phyloP scores from a whole-genome alignment of 441 rosid genomes.

The Arabidopsis hybrid region DNA sequence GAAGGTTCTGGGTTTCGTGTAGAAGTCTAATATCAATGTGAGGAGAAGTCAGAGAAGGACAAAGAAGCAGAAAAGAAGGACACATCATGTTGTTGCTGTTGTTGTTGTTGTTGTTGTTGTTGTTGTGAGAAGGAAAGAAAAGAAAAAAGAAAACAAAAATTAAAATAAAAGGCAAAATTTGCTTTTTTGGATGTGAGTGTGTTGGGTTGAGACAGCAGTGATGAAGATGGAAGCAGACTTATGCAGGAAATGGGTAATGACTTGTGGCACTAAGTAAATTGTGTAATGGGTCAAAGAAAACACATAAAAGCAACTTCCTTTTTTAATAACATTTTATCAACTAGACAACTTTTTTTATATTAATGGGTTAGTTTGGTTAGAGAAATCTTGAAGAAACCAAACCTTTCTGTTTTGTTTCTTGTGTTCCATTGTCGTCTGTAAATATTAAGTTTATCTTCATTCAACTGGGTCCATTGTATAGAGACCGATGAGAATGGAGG shows the following conservation, averaged over 20 bases:
- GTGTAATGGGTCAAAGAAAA: conserved; percentile 30
- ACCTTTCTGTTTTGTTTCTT: conserved; percentile 36
- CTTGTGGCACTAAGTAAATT: conserved; percentile 41
- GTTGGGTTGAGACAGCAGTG: conserved; percentile 47
- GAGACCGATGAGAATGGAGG: conserved; percentile 39
- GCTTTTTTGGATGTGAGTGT: conserved; percentile 43
- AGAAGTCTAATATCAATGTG: conserved; percentile 34
- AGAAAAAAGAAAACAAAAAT: not conserved
- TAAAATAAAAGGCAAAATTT: conserved; percentile 14
- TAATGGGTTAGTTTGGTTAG: conserved; percentile 35
- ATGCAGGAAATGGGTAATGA: conserved; percentile 39
- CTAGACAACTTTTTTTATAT: not conserved
- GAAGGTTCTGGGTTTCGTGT: conserved; percentile 47
- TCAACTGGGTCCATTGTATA: conserved; percentile 44
- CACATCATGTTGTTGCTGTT: conserved; percentile 44
- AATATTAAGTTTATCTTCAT: conserved; percentile 19
- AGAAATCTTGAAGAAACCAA: conserved; percentile 39
- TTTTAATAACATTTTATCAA: not conserved
- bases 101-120: conserved; percentile 13
- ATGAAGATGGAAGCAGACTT: conserved; percentile 52
- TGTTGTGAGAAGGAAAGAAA: conserved; percentile 26
- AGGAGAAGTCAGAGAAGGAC: conserved; percentile 47
- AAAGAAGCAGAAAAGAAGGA: conserved; percentile 50
- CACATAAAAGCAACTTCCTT: conserved; percentile 23
- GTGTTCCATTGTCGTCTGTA: conserved; percentile 46